These are phyloP conservation scores for Aspergillus pseudonomiae DNA, from an alignment of 2,329 filamentous ascomycete genomes.

Conservation along the genomic window DNA sequence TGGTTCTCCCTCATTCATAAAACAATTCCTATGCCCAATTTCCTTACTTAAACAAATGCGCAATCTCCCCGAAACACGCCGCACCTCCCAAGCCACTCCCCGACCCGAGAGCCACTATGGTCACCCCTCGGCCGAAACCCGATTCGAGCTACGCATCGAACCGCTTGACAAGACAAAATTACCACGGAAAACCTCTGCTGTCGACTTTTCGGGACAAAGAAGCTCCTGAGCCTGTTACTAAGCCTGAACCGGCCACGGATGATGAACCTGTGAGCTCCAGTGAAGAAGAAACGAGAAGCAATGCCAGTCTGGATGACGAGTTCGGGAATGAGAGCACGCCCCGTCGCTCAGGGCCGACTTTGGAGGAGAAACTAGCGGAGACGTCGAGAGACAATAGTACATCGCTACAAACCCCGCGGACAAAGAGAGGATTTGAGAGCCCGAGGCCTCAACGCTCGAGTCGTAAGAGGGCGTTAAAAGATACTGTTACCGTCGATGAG, in stretches of 20 bases:
- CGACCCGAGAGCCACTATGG: background rate
- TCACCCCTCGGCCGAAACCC: conserved; percentile 20
- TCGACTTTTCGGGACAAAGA: conserved; percentile 24
- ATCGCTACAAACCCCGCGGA: conserved; percentile 4
- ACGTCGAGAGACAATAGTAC: conserved; percentile 4
- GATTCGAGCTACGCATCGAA: conserved; percentile 33
- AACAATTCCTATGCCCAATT: background rate
- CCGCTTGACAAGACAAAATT: conserved; percentile 25
- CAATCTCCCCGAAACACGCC: background rate
- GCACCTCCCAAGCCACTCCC: background rate
- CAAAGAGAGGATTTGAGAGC: conserved; percentile 7
- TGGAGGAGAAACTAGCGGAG: conserved; percentile 28
- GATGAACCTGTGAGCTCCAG: conserved; percentile 40
- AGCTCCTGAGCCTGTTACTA: conserved; percentile 5
- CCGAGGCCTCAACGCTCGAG: conserved; percentile 11
- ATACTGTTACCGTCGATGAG: conserved; percentile 5
- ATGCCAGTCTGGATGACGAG: conserved; percentile 12
- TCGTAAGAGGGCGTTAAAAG: conserved; percentile 19
- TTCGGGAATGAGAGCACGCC: conserved; percentile 9
- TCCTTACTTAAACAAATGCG: background rate
- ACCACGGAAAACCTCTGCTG: conserved; percentile 22
- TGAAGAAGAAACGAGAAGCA: conserved; percentile 27
- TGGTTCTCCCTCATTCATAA: background rate
- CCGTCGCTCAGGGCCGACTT: conserved; percentile 13
- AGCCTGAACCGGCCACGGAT: conserved; percentile 33